phyloP scores from a whole-genome alignment of 2,329 filamentous ascomycete species.

The Dothideomycetes sp. region DNA sequence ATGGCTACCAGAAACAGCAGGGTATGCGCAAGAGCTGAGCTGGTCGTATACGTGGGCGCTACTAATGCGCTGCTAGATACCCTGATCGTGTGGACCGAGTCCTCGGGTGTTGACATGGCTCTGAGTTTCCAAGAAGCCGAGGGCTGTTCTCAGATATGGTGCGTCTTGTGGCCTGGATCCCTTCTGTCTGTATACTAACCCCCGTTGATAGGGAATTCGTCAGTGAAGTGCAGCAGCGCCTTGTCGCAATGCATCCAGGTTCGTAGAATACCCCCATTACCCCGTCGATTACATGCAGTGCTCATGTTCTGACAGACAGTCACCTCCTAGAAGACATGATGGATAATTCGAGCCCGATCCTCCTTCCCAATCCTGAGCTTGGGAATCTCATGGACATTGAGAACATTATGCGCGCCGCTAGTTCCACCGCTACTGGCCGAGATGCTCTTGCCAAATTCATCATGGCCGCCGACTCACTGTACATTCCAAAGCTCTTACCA shows the following conservation, averaged over 20 bases:
- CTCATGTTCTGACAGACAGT: constrained; percentile 49
- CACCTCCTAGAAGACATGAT: constrained; percentile 79
- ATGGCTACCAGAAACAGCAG: constrained; percentile 98
- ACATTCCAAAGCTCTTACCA: constrained; percentile 76
- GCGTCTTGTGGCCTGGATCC: constrained; percentile 17
- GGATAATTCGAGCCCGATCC: constrained; percentile 59
- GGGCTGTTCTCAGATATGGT: constrained; percentile 89
- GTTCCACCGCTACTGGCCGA: constrained; percentile 60
- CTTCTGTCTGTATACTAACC: no score
- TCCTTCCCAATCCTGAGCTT: constrained; percentile 70
- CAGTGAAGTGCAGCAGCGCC: constrained; percentile 67
- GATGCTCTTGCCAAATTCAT: constrained; percentile 84
- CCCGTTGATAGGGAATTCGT: constrained; percentile 67
- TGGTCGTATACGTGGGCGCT: constrained; percentile 1
- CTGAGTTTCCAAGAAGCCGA: constrained; percentile 96
- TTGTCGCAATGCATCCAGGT: constrained; percentile 56
- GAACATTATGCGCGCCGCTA: constrained; percentile 68
- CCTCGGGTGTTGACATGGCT: constrained; percentile 87
- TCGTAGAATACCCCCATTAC: constrained; percentile 16
- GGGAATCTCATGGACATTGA: constrained; percentile 77
- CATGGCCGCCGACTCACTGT: constrained; percentile 58
- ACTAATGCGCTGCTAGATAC: constrained; percentile 48
- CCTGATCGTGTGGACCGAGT: constrained; percentile 95
- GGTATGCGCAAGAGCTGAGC: constrained; percentile 42
- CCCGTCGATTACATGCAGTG: not conserved